Base-by-base conservation (phyloP, 331 rosid genomes). In the Pyracantha coccinea region DNA sequence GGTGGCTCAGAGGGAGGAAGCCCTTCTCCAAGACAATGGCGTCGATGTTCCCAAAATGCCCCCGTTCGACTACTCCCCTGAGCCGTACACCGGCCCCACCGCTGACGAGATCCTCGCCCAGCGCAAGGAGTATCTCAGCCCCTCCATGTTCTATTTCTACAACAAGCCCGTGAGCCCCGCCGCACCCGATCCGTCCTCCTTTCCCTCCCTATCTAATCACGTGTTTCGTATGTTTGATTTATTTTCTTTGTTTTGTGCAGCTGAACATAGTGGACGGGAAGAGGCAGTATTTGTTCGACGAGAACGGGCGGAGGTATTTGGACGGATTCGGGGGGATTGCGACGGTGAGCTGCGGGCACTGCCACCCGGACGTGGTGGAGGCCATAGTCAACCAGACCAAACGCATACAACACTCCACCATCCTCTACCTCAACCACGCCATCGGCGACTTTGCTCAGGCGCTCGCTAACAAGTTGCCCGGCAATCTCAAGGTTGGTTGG, bases 291-390 rank as follows among this genome's bases (percentile, higher is more conserved):
- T 81, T 94, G 85, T 94, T 79, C 76, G 99, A 94, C 23, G 97
- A 92, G 23, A 88, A 84, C 2, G 99, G 99, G 1, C 83, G 96
- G 58, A 87, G 99, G 63, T 94, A 92, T 62, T 38, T 94, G 21
- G 99, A 94, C 59, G 97, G 86, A 2, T 94, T 92, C 69, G 99
- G 96, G 47, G 99, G 99, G 62, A 94, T 92, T 60, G 99, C 99
- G 10, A 92, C 97, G 60, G 97, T 94, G 89, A 28, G 90, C 7
- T 94, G 99, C 81, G 99, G 99, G 20, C 99, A 94, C 87, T 87
- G 97, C 66, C 99, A 94, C 75, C 97, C 97, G 38, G 97, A 94
- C 60, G 97, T 94, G 74, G 91, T 94, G 7, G 87, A 81, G 12
- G 97, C 99, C 3, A 86, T 94, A 20, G 83, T 92, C 27, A 81